Evolutionary conservation across 2,329 filamentous ascomycete genomes (phyloP), one percentile per base, ranked within the genome.

Genomic region (Paecilomyces niveus): DNA sequence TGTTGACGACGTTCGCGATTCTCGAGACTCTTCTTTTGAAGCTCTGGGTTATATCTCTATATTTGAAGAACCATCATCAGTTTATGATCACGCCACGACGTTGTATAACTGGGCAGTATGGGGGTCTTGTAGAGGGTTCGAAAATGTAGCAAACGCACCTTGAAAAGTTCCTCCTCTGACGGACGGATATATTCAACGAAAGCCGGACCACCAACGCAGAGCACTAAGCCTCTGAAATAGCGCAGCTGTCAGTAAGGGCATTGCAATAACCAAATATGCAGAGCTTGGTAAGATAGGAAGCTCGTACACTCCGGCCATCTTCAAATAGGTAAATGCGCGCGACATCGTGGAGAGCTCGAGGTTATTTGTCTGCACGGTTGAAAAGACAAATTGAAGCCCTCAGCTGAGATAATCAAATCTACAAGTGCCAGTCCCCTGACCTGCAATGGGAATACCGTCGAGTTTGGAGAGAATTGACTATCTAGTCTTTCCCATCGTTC

Each of bases 131-230:
- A 29, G 35, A 15, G 1, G n/a, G 35, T 39, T n/a, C n/a, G 1
- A 15, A 39, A 7, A 39, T 10, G 2, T 39, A 18, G 39, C 4
- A 45, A 26, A 54, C 67, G 29, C 74, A 81, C 81, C 73, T 84
- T 81, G 80, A 95, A 92, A 50, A 99, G 83, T 77, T 97, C 92
- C 75, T 97, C 94, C 67, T 97, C 92, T 11, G 89, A 88, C 1
- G 94, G 94, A 29, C 75, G 75, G 58, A 78, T 64, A 50, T 86
- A 96, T 76, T 87, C 84, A 51, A 93, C 89, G 56, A 97, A 78
- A 15, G 89, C 88, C 24, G 94, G 94, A 3, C 94, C 94, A 56
- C 94, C 94, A 60, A 97, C 81, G 68, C 85, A 87, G 66, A 94
- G 80, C 53, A 81, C 75, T 50, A 80, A 81, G 66, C 89, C 90